These are phyloP conservation scores for Diplocarpon mali DNA, from an alignment of 2,329 filamentous ascomycete species.

Conservation along the genomic window DNA sequence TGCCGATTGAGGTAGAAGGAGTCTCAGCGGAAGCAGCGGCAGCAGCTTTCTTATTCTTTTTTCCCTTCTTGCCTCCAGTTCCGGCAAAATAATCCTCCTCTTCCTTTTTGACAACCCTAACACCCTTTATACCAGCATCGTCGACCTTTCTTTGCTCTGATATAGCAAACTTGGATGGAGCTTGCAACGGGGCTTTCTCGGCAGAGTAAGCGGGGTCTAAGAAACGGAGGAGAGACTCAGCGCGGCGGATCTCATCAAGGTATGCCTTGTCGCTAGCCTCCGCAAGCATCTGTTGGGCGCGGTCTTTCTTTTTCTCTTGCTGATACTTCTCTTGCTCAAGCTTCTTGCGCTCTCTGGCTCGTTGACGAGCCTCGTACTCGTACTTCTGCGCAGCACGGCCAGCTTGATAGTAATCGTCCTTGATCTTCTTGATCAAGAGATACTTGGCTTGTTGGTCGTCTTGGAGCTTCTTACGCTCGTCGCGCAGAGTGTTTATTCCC, in stretches of 20 bases:
- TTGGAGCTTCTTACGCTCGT: constrained; percentile 76
- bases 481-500: constrained; percentile 70
- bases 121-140: constrained; percentile 73
- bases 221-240: constrained; percentile 78
- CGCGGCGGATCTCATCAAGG: constrained; percentile 82
- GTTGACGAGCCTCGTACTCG: constrained; percentile 72
- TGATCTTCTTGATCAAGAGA: constrained; percentile 68
- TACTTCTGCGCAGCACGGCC: constrained; percentile 75
- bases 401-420: constrained; percentile 76
- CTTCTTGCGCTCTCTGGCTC: constrained; percentile 65
- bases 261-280: constrained; percentile 82
- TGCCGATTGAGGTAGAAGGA: constrained; percentile 37
- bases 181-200: constrained; percentile 56
- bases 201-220: constrained; percentile 65
- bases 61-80: constrained; percentile 69
- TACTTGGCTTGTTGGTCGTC: constrained; percentile 82
- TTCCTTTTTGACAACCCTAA: constrained; percentile 73
- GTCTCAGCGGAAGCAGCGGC: constrained; percentile 35
- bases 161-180: constrained; percentile 64
- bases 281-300: constrained; percentile 64
- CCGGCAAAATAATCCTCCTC: constrained; percentile 76
- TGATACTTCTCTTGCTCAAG: constrained; percentile 66
- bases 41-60: constrained; percentile 70
- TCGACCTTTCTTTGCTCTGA: constrained; percentile 76
- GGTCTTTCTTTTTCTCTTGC: constrained; percentile 64